phyloP scores from a whole-genome alignment of 768 basidiomycete genomes.

The Coprinopsis cinerea region DNA sequence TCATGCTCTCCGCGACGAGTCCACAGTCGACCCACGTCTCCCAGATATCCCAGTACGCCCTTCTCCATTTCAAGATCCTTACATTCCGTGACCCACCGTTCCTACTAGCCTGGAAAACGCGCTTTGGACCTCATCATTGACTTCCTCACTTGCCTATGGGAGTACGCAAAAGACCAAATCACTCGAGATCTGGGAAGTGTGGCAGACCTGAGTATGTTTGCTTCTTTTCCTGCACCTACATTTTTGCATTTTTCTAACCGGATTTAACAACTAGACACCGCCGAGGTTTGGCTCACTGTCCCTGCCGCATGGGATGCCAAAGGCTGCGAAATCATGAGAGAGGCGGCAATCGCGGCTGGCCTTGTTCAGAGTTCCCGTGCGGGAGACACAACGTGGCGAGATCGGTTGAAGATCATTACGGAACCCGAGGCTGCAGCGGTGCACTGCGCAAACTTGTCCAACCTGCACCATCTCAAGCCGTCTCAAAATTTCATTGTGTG shows the following conservation, averaged over 20 bases:
- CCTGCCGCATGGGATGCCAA: conserved; percentile 90
- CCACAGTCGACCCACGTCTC: conserved; percentile 67
- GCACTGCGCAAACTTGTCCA: conserved; percentile 78
- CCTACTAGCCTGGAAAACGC: conserved; percentile 59
- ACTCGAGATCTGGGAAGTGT: conserved; percentile 83
- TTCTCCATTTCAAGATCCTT: conserved; percentile 8
- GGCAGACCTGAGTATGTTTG: conserved; percentile 68
- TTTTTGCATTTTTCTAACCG: conserved; percentile 7
- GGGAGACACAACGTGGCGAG: conserved; percentile 71
- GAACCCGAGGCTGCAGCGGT: conserved; percentile 86
- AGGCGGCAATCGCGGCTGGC: conserved; percentile 75
- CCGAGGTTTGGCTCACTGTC: conserved; percentile 82
- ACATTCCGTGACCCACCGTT: too few relatives aligned
- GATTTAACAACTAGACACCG: conserved; percentile 47
- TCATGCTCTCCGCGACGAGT: conserved; percentile 66
- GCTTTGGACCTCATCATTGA: conserved; percentile 79
- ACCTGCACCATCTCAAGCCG: conserved; percentile 70
- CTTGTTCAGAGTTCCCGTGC: conserved; percentile 68
- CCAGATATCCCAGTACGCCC: conserved; percentile 67
- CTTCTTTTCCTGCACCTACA: background rate
- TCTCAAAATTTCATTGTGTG: conserved; percentile 90
- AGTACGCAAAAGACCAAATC: conserved; percentile 82
- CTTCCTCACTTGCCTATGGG: conserved; percentile 79
- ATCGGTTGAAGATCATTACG: conserved; percentile 80
- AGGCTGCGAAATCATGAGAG: conserved; percentile 82